A percentile compares a stretch with the other conserved stretches of the same genome.
Conservation (phyloP, 2,329 filamentous ascomycete genomes). For the Sporothrix euskadiensis region DNA sequence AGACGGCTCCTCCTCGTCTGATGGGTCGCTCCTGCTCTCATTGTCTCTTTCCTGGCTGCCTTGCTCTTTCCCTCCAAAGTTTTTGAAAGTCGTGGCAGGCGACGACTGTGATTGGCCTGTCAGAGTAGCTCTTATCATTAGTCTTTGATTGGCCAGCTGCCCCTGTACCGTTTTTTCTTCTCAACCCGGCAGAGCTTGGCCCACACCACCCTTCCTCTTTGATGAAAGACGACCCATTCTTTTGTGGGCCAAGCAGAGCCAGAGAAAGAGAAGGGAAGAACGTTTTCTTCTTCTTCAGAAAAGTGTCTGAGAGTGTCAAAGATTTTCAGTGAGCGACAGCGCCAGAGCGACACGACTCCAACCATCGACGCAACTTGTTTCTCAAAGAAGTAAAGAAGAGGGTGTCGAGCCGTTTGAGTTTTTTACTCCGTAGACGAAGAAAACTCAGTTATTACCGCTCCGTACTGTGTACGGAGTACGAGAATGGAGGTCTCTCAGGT, state of each 20-base stretch:
- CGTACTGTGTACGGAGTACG: neutral
- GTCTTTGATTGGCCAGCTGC: conserved; percentile 4
- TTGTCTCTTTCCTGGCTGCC: neutral
- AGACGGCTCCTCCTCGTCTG: neutral
- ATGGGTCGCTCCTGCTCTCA: neutral
- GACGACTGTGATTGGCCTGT: conserved; percentile 17
- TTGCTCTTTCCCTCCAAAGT: neutral
- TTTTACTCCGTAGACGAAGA: neutral
- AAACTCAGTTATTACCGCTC: neutral
- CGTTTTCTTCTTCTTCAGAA: neutral
- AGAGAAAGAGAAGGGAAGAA: neutral
- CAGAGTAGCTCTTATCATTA: conserved; percentile 24
- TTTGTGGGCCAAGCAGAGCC: neutral
- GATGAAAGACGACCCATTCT: neutral
- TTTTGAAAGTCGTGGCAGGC: neutral
- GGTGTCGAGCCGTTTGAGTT: neutral
- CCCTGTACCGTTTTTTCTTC: conserved; percentile 10
- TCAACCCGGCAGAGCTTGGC: conserved; percentile 17
- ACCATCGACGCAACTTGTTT: neutral
- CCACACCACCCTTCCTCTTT: conserved; percentile 7
- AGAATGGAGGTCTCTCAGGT: neutral
- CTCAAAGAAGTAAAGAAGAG: neutral
- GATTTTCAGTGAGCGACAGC: neutral
- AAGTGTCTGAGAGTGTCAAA: neutral
- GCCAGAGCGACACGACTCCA: neutral